These are phyloP conservation scores for Pyrus hybrid DNA, from an alignment of 331 rosid genomes.

Conservation along the genomic window DNA sequence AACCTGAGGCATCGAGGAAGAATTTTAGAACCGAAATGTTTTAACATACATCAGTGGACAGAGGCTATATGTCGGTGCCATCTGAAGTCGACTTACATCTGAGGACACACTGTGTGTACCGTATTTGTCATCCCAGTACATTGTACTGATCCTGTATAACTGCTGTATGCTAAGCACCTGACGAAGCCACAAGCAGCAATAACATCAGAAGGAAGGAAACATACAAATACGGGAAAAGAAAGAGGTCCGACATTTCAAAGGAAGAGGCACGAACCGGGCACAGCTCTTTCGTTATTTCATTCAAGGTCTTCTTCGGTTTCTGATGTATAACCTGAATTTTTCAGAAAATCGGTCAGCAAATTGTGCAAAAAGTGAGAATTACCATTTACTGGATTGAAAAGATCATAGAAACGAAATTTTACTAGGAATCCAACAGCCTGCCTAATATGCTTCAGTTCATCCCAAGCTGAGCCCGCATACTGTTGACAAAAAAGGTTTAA, in stretches of 20 bases:
- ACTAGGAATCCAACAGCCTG: constrained; percentile 96
- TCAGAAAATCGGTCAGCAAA: constrained; percentile 4
- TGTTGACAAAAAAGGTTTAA: constrained; percentile 28
- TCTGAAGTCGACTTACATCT: constrained; percentile 52
- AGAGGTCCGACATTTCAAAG: background rate
- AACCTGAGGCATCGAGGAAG: constrained; percentile 39
- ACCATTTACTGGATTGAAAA: background rate
- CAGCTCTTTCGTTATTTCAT: constrained; percentile 87
- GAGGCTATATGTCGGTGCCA: too few species aligned
- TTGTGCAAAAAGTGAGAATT: background rate
- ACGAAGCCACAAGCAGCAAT: background rate
- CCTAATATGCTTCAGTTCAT: constrained; percentile 88
- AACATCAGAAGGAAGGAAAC: constrained; percentile 3
- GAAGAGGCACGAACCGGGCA: constrained; percentile 72
- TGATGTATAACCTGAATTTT: constrained; percentile 86
- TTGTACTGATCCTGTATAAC: constrained; percentile 91
- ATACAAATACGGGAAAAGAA: background rate
- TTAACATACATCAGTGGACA: background rate
- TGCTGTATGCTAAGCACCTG: constrained; percentile 98
- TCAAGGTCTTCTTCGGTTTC: constrained; percentile 87
- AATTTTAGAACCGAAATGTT: background rate
- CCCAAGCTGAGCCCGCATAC: constrained; percentile 96
- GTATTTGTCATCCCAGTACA: constrained; percentile 99
- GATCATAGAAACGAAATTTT: constrained; percentile 17
- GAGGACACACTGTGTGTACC: constrained; percentile 95